phyloP scores from a whole-genome alignment of 2,329 filamentous ascomycete genomes.

The Aspergillus sp. region DNA sequence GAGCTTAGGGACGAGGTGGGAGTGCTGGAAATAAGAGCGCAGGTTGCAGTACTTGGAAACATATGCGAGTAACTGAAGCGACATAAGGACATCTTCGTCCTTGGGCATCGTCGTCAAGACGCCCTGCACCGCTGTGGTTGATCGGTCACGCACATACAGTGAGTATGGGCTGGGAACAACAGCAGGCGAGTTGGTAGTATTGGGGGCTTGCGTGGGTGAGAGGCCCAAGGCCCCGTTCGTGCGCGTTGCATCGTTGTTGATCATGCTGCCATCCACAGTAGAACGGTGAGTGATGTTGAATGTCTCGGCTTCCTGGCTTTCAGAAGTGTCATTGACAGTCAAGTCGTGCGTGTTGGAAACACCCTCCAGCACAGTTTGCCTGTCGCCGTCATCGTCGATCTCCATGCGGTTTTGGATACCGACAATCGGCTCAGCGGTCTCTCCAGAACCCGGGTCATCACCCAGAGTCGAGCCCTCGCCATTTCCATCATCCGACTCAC shows the following conservation, averaged over 20 bases:
- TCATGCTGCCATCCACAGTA: conserved; percentile 80
- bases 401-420: conserved; percentile 81
- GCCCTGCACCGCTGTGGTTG: conserved; percentile 66
- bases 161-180: conserved; percentile 71
- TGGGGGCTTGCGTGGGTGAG: conserved; percentile 64
- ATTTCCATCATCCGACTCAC: conserved; percentile 82
- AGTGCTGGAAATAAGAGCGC: conserved; percentile 90
- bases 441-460: conserved; percentile 57
- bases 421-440: conserved; percentile 67
- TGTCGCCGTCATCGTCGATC: conserved; percentile 84
- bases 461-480: conserved; percentile 77
- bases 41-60: conserved; percentile 99
- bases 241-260: conserved; percentile 68
- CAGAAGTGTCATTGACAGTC: conserved; percentile 75
- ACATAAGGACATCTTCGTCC: conserved; percentile 98
- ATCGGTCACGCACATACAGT: conserved; percentile 75
- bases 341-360: conserved; percentile 71
- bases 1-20: conserved; percentile 87
- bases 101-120: conserved; percentile 89
- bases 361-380: conserved; percentile 73
- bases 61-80: conserved; percentile 91
- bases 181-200: conserved; percentile 71
- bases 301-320: conserved; percentile 81
- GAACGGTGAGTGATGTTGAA: conserved; percentile 92
- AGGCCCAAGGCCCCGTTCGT: conserved; percentile 69